phyloP scores from a whole-genome alignment of 805 yeast genomes.

The Spathaspora girioi region DNA sequence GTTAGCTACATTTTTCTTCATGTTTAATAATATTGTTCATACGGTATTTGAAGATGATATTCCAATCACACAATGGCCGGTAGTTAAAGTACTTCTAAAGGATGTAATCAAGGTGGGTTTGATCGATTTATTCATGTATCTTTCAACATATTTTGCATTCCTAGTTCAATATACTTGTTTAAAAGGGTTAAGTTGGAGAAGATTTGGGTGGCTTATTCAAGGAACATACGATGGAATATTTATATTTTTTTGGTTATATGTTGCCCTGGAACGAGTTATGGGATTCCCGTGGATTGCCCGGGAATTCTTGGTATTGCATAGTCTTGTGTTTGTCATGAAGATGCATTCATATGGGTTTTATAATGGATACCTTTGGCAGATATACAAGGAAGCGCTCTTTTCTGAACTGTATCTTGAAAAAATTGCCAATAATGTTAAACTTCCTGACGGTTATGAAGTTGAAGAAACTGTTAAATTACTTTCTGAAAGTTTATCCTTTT shows the following conservation, averaged over 20 bases:
- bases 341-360: conserved; percentile 91
- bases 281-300: conserved; percentile 86
- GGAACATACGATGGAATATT: conserved; percentile 51
- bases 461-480: conserved; percentile 25
- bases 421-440: conserved; percentile 18
- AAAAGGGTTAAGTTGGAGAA: conserved; percentile 53
- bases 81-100: conserved; percentile 53
- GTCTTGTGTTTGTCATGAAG: conserved; percentile 87
- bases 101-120: conserved; percentile 67
- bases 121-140: conserved; percentile 74
- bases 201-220: conserved; percentile 62
- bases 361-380: conserved; percentile 83
- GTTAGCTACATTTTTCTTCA: conserved; percentile 58
- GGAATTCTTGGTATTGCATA: conserved; percentile 79
- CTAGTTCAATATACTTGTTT: conserved; percentile 55
- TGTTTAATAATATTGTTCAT: conserved; percentile 51
- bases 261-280: conserved; percentile 45
- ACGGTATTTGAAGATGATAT: conserved; percentile 47
- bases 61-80: conserved; percentile 45
- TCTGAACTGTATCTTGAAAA: conserved; percentile 44
- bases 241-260: conserved; percentile 49
- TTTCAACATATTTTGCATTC: conserved; percentile 58
- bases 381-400: conserved; percentile 49
- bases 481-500: conserved; percentile 56
- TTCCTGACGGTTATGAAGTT: conserved; percentile 21